phyloP scores from a whole-genome alignment of 495 filamentous ascomycete species.

The Hapsidospora chrysogenum region DNA sequence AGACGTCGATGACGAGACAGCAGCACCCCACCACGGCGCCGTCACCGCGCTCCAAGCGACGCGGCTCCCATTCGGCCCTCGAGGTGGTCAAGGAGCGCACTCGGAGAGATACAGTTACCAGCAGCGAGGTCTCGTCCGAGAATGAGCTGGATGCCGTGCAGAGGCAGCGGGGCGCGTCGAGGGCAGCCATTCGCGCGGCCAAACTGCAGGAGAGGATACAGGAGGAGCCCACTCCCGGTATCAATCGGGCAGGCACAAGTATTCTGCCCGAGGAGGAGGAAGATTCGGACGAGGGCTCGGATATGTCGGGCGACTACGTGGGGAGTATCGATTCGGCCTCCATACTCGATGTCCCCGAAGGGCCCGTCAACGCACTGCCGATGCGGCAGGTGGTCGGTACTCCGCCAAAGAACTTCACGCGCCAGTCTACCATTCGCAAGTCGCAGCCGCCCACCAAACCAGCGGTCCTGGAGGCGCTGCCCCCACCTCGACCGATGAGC shows the following conservation, averaged over 20 bases:
- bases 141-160: slow-evolving; percentile 64
- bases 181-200: slow-evolving; percentile 15
- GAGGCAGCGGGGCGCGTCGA: slow-evolving; percentile 33
- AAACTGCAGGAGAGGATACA: slow-evolving; percentile 28
- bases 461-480: slow-evolving; percentile 53
- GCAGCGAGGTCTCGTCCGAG: slow-evolving; percentile 83
- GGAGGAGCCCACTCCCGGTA: slow-evolving; percentile 13
- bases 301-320: slow-evolving; percentile 33
- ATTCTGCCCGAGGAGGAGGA: slow-evolving; percentile 35
- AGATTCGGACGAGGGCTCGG: slow-evolving; percentile 40
- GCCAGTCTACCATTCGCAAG: slow-evolving; percentile 28
- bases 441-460: slow-evolving; percentile 31
- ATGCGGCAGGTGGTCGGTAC: slow-evolving; percentile 34
- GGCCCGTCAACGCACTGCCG: slow-evolving; percentile 28
- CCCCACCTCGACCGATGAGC: slow-evolving; percentile 84
- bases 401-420: slow-evolving; percentile 32
- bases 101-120: slow-evolving; percentile 73
- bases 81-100: slow-evolving; percentile 59
- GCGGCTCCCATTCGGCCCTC: slow-evolving; percentile 62
- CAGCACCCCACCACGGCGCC: slow-evolving; percentile 19
- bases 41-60: slow-evolving; percentile 23
- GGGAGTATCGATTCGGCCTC: slow-evolving; percentile 38
- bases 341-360: slow-evolving; percentile 30
- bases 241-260: slow-evolving; percentile 33
- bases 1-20: slow-evolving; percentile 35